Evolutionary conservation across 768 basidiomycete genomes (phyloP), one percentile per base, ranked within the genome.

Genomic region (Serendipita sp.): DNA sequence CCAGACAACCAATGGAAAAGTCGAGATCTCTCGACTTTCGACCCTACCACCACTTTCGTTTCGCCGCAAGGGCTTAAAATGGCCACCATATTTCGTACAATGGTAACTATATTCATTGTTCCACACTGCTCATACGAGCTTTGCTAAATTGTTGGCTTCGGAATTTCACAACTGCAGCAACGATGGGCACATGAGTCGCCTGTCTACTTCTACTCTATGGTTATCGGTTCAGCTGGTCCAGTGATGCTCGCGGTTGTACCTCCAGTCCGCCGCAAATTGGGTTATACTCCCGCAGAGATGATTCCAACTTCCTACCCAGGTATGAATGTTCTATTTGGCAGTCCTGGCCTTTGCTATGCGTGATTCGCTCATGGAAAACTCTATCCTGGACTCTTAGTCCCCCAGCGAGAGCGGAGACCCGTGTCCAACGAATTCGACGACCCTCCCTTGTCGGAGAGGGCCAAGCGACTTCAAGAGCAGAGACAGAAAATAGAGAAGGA

Each of bases 101-200:
- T 38, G 34, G 34, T 38, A 38, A 38, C 14, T 38, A 38, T 7
- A 7, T 14, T 38, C 7, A 38, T 1, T 38, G 5, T 38, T 7
- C 2, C 14, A 38, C 34, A 5, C 5, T 48, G 9, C 9, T 48
- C 20, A 28, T 48, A 20, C 42, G 42, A n/a, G 17, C 26, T 48
- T 48, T 5, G n/a, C 20, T 28, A 20, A 48, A 9, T n/a, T 20
- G 45, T 17, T 20, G 17, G 5, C 45, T 9, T n/a, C 20, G 45
- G n/a, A 48, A 48, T 20, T 5, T 48, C 17, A 9, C 7, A 48
- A 20, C 43, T 62, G 50, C 71, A 94, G 91, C 89, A 91, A 90
- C 82, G 86, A 51, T 82, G 85, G 68, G 90, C 91, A 41, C 91
- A 95, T 74, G 91, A 95, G 74, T 82, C 81, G 69, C 91, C 91